phyloP scores from a whole-genome alignment of 2,329 filamentous ascomycete species.

The Chaetomium globosum region DNA sequence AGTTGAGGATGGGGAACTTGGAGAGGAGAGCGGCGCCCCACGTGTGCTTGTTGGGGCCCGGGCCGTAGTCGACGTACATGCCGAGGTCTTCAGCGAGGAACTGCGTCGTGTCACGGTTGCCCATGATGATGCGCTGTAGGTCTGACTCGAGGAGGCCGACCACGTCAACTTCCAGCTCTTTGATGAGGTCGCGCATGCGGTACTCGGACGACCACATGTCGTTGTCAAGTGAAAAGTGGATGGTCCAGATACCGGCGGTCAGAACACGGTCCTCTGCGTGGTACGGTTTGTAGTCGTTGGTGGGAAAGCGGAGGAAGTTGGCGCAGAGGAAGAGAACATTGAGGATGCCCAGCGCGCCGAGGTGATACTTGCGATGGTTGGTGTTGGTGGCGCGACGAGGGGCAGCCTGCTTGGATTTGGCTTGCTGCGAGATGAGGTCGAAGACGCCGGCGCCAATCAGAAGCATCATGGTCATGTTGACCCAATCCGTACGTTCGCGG shows the following conservation, averaged over 20 bases:
- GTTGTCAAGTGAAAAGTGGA: conserved; percentile 96
- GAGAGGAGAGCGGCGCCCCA: conserved; percentile 93
- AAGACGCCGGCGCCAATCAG: conserved; percentile 84
- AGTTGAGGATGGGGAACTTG: conserved; percentile 97
- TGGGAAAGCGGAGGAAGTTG: conserved; percentile 88
- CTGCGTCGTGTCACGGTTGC: conserved; percentile 94
- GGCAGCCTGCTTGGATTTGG: conserved; percentile 45
- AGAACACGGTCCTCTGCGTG: conserved; percentile 84
- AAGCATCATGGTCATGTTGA: conserved; percentile 86
- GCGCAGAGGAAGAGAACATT: conserved; percentile 79
- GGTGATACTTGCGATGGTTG: conserved; percentile 55
- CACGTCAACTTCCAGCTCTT: conserved; percentile 95
- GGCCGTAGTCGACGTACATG: conserved; percentile 98
- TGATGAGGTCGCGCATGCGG: conserved; percentile 86
- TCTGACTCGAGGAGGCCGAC: conserved; percentile 93
- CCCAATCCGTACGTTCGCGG: conserved; percentile 92
- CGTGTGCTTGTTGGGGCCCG: conserved; percentile 97
- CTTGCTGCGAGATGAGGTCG: conserved; percentile 61
- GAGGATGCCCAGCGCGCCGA: conserved; percentile 66
- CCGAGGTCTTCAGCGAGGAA: conserved; percentile 93
- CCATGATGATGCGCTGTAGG: conserved; percentile 98
- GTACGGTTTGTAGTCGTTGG: conserved; percentile 87
- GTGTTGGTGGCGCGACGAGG: conserved; percentile 42
- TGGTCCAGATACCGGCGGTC: conserved; percentile 97
- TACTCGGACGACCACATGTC: conserved; percentile 98